Evolutionary conservation across 1,284 basidiomycete species (phyloP).

Genomic region (Pyrrhoderma noxium): DNA sequence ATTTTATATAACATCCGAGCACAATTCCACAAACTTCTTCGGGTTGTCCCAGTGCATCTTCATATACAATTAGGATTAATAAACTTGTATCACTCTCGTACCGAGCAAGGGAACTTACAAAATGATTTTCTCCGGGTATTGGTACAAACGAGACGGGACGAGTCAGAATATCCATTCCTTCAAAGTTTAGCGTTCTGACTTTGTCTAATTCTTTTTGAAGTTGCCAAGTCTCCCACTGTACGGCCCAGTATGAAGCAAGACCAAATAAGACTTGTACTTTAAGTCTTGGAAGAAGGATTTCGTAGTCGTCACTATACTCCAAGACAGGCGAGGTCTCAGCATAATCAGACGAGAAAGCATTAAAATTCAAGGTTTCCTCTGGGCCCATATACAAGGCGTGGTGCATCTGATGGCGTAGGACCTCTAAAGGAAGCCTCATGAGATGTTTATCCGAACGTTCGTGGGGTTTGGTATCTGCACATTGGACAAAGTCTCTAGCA

Average conservation of each 20-base stretch:
- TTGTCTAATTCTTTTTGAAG: background rate
- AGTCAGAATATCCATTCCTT: background rate
- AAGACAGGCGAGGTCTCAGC: background rate
- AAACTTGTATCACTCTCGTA: background rate
- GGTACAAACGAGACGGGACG: slow-evolving; percentile 20
- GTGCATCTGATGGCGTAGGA: slow-evolving; percentile 5
- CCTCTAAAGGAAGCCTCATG: slow-evolving; percentile 1
- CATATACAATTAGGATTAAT: background rate
- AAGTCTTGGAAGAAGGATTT: background rate
- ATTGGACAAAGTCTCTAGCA: slow-evolving; percentile 1
- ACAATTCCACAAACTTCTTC: slow-evolving; percentile 8
- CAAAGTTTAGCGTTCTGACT: background rate
- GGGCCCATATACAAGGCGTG: background rate
- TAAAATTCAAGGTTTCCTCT: background rate
- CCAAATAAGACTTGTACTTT: slow-evolving; percentile 9
- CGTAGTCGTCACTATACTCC: background rate
- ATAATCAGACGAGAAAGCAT: no score
- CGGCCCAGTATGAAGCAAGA: slow-evolving; percentile 16
- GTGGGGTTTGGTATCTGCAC: slow-evolving; percentile 8
- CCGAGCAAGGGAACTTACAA: slow-evolving; percentile 18
- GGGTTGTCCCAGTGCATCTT: slow-evolving; percentile 15
- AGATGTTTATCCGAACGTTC: slow-evolving; percentile 8
- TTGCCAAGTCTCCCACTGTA: slow-evolving; percentile 20
- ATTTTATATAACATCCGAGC: slow-evolving; percentile 7
- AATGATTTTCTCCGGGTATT: slow-evolving; percentile 23